phyloP scores from a whole-genome alignment of 2,329 filamentous ascomycete genomes.

The Claviceps capensis region DNA sequence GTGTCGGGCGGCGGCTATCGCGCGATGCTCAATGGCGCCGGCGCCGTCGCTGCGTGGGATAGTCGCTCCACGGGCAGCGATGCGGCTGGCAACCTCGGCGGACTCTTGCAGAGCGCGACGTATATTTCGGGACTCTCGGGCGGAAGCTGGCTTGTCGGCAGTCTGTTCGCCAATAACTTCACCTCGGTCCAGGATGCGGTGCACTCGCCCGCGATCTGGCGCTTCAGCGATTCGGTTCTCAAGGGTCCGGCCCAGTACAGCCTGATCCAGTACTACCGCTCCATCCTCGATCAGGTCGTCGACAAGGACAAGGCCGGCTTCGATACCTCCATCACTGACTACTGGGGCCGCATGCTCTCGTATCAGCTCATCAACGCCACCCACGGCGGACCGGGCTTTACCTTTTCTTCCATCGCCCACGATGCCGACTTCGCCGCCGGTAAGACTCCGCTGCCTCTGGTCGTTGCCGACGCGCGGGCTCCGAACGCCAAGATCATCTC shows the following conservation, averaged over 20 bases:
- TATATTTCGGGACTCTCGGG: conserved; percentile 74
- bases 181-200: conserved; percentile 37
- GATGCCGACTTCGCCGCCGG: conserved; percentile 28
- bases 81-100: conserved; percentile 54
- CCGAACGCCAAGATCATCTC: conserved; percentile 29
- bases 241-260: conserved; percentile 23
- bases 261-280: conserved; percentile 25
- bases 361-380: conserved; percentile 72
- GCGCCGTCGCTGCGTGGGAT: conserved; percentile 68
- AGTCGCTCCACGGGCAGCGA: conserved; percentile 41
- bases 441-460: conserved; percentile 33
- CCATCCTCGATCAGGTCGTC: conserved; percentile 21
- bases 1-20: conserved; percentile 76
- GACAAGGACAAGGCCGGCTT: conserved; percentile 28
- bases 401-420: conserved; percentile 57
- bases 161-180: conserved; percentile 74
- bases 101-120: conserved; percentile 66
- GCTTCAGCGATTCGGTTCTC: conserved; percentile 28
- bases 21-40: conserved; percentile 73
- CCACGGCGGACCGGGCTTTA: conserved; percentile 62
- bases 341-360: conserved; percentile 76
- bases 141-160: conserved; percentile 75
- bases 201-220: conserved; percentile 24
- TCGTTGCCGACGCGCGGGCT: conserved; percentile 33
- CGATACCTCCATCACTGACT: conserved; percentile 64